Evolutionary conservation across 2,329 filamentous ascomycete species (phyloP).

Genomic region (Fusarium foetens): DNA sequence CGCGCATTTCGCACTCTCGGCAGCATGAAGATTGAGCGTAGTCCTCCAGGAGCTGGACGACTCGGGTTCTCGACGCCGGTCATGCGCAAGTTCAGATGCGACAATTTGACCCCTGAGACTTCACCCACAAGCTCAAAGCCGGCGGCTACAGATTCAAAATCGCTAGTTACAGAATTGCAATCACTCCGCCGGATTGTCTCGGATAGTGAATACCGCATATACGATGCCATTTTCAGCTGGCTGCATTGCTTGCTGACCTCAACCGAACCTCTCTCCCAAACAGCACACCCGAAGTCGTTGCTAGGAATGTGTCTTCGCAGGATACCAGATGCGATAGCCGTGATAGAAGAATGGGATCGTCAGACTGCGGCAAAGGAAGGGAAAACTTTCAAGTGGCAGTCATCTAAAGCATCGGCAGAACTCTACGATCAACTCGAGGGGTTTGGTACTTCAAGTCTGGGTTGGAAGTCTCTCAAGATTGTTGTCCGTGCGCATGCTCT

Average conservation of each 20-base stretch:
- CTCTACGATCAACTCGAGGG: constrained; percentile 51
- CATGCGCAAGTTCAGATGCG: constrained; percentile 43
- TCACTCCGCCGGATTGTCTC: constrained; percentile 38
- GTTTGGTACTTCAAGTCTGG: constrained; percentile 43
- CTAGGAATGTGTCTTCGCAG: constrained; percentile 52
- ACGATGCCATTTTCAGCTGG: constrained; percentile 49
- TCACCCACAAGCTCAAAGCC: neutral
- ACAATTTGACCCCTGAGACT: constrained; percentile 16
- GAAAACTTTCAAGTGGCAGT: constrained; percentile 42
- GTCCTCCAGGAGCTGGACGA: constrained; percentile 40
- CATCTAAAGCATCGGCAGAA: constrained; percentile 44
- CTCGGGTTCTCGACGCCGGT: constrained; percentile 47
- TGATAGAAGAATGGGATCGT: constrained; percentile 50
- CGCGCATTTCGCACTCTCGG: constrained; percentile 45
- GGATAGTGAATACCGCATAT: constrained; percentile 45
- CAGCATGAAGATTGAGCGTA: constrained; percentile 44
- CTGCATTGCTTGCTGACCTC: constrained; percentile 45
- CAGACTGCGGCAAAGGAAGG: constrained; percentile 38
- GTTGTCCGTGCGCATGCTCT: constrained; percentile 49
- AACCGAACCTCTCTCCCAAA: constrained; percentile 36
- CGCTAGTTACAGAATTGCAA: constrained; percentile 38
- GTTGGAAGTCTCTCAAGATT: constrained; percentile 50
- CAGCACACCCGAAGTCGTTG: constrained; percentile 47
- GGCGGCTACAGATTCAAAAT: neutral
- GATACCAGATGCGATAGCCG: constrained; percentile 44